Evolutionary conservation across 768 basidiomycete species (phyloP).

Genomic region (Chiua virens): DNA sequence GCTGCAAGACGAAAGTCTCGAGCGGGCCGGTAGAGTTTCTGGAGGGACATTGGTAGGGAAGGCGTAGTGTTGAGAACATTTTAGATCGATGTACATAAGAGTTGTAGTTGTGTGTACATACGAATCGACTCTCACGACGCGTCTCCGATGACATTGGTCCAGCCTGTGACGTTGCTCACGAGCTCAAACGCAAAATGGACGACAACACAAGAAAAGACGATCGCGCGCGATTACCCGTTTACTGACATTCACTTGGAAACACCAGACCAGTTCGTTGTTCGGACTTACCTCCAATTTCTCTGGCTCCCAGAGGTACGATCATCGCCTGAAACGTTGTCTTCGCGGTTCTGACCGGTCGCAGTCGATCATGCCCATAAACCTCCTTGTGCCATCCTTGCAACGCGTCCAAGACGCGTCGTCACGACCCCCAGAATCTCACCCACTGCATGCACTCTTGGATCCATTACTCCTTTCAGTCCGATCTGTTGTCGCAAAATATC

Average conservation of each 20-base stretch:
- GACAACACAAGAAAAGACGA: conserved; percentile 53
- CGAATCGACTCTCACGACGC: background rate
- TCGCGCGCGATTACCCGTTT: conserved; percentile 60
- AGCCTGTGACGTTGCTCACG: conserved; percentile 20
- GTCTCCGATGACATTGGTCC: conserved; percentile 18
- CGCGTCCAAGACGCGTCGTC: conserved; percentile 43
- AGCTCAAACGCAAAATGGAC: conserved; percentile 48
- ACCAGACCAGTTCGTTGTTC: conserved; percentile 55
- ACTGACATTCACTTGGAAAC: conserved; percentile 41
- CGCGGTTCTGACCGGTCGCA: conserved; percentile 30
- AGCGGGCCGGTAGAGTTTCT: conserved; percentile 65
- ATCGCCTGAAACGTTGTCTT: background rate
- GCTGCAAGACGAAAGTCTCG: conserved; percentile 68
- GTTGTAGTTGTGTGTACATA: background rate
- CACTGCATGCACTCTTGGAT: conserved; percentile 59
- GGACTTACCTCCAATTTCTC: conserved; percentile 73
- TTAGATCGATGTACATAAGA: background rate
- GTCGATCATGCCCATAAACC: conserved; percentile 69
- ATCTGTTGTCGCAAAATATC: conserved; percentile 57
- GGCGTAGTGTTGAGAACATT: background rate
- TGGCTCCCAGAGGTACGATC: conserved; percentile 73
- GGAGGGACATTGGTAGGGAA: conserved; percentile 11
- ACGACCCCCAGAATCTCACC: conserved; percentile 41
- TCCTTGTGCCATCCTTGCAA: conserved; percentile 55
- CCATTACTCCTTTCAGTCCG: conserved; percentile 63